Evolutionary conservation across 345 rosid species (phyloP), one percentile per base, ranked within the genome.

Genomic region (Populus deltoides): DNA sequence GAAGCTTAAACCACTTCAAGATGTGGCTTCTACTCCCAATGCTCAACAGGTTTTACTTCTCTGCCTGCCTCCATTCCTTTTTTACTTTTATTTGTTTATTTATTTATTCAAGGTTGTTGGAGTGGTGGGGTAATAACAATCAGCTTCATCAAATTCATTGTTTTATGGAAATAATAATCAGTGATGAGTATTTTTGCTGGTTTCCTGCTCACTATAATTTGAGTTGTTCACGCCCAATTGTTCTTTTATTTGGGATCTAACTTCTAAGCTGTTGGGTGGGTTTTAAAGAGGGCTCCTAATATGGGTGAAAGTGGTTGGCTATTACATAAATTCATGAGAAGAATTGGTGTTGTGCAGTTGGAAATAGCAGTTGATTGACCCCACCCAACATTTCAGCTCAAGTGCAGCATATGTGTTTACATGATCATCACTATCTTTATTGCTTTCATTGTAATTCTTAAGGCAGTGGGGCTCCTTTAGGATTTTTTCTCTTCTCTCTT

Each of bases 1-100:
- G 78, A 88, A 88, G 72, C 85, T 86, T 67, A 82, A 69, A 55
- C 90, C 88, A 7, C 87, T 84, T 61, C 83, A 84, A 38, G 85
- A 84, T 82, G 88, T 82, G 35, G 75, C 84, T 81, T 29, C 85
- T 63, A 13, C 68, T 79, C 80, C 74, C 66, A 71, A 53, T 78
- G 75, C 83, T 53, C 77, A 75, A 45, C 82, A 78, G 88, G 87
- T 84, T 57, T 66, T 55, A n/a, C 1, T n/a, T 67, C 35, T 70
- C 7, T 45, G 55, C 25, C 12, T 36, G 36, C 20, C 35, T 27
- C 12, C 20, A 29, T 39, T 67, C 35, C 53, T 73, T 17, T 73
- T 17, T 5, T 39, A 22, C 31, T 6, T 65, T 51, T 20, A 12
- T 31, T 53, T 24, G 33, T 71, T n/a, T 25, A 22, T 65, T 59